Base-by-base conservation (phyloP, 129 eudicot genomes). In the Silybum marianum region DNA sequence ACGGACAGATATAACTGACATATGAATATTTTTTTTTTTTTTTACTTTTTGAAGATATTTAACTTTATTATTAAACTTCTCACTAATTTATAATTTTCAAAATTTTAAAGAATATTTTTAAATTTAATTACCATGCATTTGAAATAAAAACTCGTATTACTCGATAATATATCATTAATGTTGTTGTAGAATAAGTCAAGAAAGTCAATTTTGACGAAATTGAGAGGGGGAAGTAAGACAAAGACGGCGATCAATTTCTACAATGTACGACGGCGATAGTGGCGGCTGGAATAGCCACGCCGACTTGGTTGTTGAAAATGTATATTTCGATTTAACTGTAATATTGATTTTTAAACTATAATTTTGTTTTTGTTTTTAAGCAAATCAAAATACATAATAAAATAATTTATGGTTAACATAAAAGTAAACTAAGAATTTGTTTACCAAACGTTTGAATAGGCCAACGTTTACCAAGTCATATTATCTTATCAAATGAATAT, bases 221-320 rank as follows among this genome's bases (percentile, higher is more conserved):
- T 58, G 23, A 58, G 66, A n/a, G 66, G 66, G 66, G 23, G 66
- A 58, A 58, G 66, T 58, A 58, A 58, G 66, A n/a, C 9, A 58
- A 58, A n/a, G 66, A 58, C 23, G 23, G 66, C 66, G 23, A 58
- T 58, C 66, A 58, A 58, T n/a, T 58, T 58, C 66, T 58, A 58
- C 66, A 1, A 18, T 18, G 66, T 58, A 58, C 66, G 66, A 24
- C 66, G 23, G 66, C 66, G 66, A 19, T 58, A 18, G 23, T n/a
- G 66, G 66, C 66, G 66, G 66, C 66, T n/a, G n/a, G 66, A 58
- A 58, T 22, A 58, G 66, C 23, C 66, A 58, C 66, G 66, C 66
- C 66, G 65, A 58, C 66, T 58, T 58, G 5, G 9, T 58, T 18
- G 23, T 6, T 58, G 66, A 19, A 58, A 58, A 58, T 58, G 7